A percentile compares a stretch with the other conserved stretches of the same genome.
Evolutionary conservation across 2,329 filamentous ascomycete genomes (phyloP).

Genomic region (Aspergillus sp.): DNA sequence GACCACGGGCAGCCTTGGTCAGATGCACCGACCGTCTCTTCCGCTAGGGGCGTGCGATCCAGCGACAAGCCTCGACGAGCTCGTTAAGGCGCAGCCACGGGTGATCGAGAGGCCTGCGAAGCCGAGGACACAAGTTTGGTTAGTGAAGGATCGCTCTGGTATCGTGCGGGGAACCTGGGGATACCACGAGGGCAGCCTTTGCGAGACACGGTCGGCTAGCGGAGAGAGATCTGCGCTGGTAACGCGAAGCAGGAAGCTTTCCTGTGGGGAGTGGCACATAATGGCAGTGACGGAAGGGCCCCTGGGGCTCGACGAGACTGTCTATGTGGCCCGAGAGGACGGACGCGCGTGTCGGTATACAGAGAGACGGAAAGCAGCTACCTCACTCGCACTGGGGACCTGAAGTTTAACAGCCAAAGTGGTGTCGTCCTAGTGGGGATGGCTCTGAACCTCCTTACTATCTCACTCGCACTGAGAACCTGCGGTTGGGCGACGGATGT

Average conservation of each 20-base stretch:
- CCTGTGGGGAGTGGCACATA: neutral
- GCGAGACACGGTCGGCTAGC: neutral
- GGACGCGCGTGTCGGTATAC: neutral
- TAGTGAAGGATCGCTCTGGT: slow-evolving; percentile 2
- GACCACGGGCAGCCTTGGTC: slow-evolving; percentile 12
- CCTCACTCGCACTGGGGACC: neutral
- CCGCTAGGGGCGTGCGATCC: slow-evolving; percentile 5
- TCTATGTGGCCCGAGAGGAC: slow-evolving; percentile 2
- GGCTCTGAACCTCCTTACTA: neutral
- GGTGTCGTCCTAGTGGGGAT: neutral
- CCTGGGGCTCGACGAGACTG: neutral
- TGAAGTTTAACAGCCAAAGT: slow-evolving; percentile 1
- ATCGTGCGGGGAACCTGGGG: neutral
- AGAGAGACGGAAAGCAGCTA: slow-evolving; percentile 1
- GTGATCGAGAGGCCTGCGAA: slow-evolving; percentile 7
- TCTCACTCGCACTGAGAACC: slow-evolving; percentile 1
- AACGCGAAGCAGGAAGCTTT: neutral
- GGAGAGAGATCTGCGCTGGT: neutral
- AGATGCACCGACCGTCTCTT: slow-evolving; percentile 3
- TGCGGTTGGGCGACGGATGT: neutral
- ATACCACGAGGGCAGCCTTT: neutral
- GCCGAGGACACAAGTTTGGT: neutral
- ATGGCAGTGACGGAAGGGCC: neutral
- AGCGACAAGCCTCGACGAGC: slow-evolving; percentile 10
- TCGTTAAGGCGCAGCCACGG: slow-evolving; percentile 8